Evolutionary conservation across 2,329 filamentous ascomycete species (phyloP), one percentile per base, ranked within the genome.

Genomic region (Ramularia collo-cygni): DNA sequence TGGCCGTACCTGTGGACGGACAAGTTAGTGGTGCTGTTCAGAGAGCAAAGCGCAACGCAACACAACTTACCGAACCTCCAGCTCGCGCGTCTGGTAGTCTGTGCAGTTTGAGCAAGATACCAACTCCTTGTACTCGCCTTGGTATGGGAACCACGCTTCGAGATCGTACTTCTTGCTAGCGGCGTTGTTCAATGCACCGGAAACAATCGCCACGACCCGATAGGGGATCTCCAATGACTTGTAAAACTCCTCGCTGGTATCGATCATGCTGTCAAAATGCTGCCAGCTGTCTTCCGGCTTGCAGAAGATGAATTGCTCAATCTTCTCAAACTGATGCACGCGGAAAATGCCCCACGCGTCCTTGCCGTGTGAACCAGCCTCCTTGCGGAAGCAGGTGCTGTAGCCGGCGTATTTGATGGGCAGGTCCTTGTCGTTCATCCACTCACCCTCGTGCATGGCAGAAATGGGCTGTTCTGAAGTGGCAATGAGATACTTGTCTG

Each of bases 321-420:
- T 77, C 76, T 93, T 95, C 65, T 96, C 90, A 58, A 96, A 98
- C 64, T 98, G 90, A 64, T 98, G 92, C 18, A 96, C 89, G 50
- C 92, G 83, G 76, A 95, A 98, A 47, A 96, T 87, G 41, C 92
- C 92, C 92, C 92, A 98, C 1, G 90, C 90, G 63, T 98, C 88
- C 61, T 87, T 84, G 19, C 88, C 83, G 60, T 92, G 90, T 14
- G 85, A 81, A 38, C 92, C 92, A 28, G 92, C 92, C 64, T 98
- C 92, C 67, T 93, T 89, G 54, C 92, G 78, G 72, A 95, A 98
- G 66, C 89, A 95, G 19, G 90, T 95, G 54, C 82, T 89, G 71
- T 90, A 95, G 6, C 92, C 92, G 30, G 87, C 70, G 53, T 72
- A 84, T 73, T 88, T 94, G 65, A 95, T 86, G 10, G 92, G 92